Evolutionary conservation across 2,329 filamentous ascomycete genomes (phyloP), one percentile per base, ranked within the genome.

Genomic region (Blastomyces emzantsi): DNA sequence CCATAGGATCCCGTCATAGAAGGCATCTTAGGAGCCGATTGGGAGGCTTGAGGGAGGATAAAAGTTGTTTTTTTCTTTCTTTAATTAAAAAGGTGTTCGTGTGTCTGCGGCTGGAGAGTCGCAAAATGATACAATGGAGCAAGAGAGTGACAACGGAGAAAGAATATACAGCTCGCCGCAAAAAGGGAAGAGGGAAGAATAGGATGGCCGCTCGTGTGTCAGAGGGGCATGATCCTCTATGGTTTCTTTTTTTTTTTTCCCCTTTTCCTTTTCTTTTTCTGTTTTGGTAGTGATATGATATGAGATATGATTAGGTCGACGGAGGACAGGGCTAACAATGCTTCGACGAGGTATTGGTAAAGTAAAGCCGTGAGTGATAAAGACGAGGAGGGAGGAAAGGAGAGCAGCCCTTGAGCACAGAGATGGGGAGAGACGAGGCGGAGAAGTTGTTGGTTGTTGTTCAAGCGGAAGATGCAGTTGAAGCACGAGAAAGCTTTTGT

Each of bases 1-100:
- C 90, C 92, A 79, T 90, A 85, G 77, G 86, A 89, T 75, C 83
- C 79, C 60, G 80, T 79, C 71, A 79, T 77, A 70, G 74, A 76
- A 70, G 76, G 77, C 74, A 78, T 78, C 69, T 76, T 85, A 73
- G 65, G 69, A 64, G 57, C 9, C 15, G 57, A 25, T 13, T 33
- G 19, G 6, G 2, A 28, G 39, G 39, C 36, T 58, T 25, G 6
- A 19, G 17, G 17, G 54, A 25, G 5, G 22, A 51, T 28, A 13
- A 28, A 25, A 13, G 11, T 13, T 13, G 49, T 17, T 28, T 25
- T 17, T 4, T 45, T 45, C 7, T 28, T 25, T 17, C 17, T 45
- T 45, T 17, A 39, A 39, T 39, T 39, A 39, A 39, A 39, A 13
- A 8, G 51, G 51, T 54, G 17, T 25, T n/a, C 17, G 43, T 45